Evolutionary conservation across 1,284 basidiomycete species (phyloP), one percentile per base, ranked within the genome.

Genomic region (Cryptococcus amylolentus): DNA sequence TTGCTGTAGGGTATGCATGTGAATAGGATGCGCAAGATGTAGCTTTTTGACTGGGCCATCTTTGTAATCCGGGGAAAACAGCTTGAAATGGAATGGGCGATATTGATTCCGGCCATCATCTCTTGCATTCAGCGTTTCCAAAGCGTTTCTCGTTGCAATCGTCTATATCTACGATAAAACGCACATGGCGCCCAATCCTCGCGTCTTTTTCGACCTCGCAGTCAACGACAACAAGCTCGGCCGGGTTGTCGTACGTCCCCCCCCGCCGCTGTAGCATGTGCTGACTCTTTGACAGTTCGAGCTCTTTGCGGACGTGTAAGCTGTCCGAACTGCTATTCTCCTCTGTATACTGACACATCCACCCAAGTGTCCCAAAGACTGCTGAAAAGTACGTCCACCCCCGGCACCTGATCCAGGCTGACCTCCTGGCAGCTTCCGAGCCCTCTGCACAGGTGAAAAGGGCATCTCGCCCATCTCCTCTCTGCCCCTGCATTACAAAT

Each of bases 371-470:
- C 4, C 92, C 92, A 8, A 88, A 87, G 76, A 91, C 91, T 5
- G 83, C 82, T 54, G 92, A 94, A 80, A 95, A 95, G 88, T 90
- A 64, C 60, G 82, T 67, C 16, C 38, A 9, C 27, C 27, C 4
- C 8, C 50, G 28, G 14, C 18, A 2, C 42, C 35, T n/a, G 14
- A 16, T 44, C 10, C 43, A 18, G n/a, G 38, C 45, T 53, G 48
- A 12, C 49, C 38, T 14, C 10, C 41, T 60, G 31, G 27, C 57
- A 91, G 89, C 78, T 96, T 96, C 72, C 85, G 91, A 47, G 86
- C 86, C 10, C 80, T 96, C 56, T 92, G 89, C 73, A 94, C 91
- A 0, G 92, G 91, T 13, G 88, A 93, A 72, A 87, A 86, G 69
- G 90, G 91, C 14, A 69, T 86, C 1, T 88, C 86, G 0, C 76